A percentile compares a stretch with the other conserved stretches of the same genome.
Conservation (phyloP, 768 basidiomycete species). For the Lentinula lateritia region DNA sequence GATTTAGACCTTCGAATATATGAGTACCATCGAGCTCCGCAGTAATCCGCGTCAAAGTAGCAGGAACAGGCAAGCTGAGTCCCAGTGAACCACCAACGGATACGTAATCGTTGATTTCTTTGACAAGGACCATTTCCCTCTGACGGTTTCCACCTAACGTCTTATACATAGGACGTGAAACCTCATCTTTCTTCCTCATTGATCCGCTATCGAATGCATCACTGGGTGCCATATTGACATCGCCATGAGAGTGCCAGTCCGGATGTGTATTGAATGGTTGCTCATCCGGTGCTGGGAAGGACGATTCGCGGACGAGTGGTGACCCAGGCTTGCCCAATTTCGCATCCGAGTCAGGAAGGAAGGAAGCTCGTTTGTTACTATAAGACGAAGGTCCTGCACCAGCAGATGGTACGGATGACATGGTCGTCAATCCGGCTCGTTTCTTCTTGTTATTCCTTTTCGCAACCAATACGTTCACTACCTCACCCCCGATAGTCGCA, state of each 20-base stretch:
- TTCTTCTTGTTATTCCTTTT: constrained; percentile 65
- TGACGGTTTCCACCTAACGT: constrained; percentile 69
- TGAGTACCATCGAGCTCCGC: constrained; percentile 61
- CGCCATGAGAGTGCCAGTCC: constrained; percentile 29
- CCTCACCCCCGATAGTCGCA: constrained; percentile 43
- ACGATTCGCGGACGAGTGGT: constrained; percentile 21
- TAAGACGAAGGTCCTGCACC: constrained; percentile 19
- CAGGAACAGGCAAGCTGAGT: constrained; percentile 46
- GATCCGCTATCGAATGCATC: constrained; percentile 26
- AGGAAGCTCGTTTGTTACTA: constrained; percentile 28
- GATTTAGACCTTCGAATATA: constrained; percentile 74
- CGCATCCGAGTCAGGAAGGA: constrained; percentile 21
- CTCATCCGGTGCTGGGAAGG: constrained; percentile 46
- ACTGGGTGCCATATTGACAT: constrained; percentile 48
- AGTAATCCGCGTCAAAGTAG: constrained; percentile 55
- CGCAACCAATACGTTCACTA: constrained; percentile 69
- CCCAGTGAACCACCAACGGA: constrained; percentile 11
- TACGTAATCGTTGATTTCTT: constrained; percentile 40
- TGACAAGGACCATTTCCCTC: constrained; percentile 43
- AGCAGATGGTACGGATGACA: constrained; percentile 14
- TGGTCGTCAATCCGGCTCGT: constrained; percentile 30
- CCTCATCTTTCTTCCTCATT: background rate
- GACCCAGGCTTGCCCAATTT: constrained; percentile 12
- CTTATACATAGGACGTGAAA: constrained; percentile 26
- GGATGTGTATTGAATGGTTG: constrained; percentile 39